Percentiles rank a stretch among this genome's conserved stretches.
Conservation (phyloP, 768 basidiomycete species). For the Coprinopsis sp. region DNA sequence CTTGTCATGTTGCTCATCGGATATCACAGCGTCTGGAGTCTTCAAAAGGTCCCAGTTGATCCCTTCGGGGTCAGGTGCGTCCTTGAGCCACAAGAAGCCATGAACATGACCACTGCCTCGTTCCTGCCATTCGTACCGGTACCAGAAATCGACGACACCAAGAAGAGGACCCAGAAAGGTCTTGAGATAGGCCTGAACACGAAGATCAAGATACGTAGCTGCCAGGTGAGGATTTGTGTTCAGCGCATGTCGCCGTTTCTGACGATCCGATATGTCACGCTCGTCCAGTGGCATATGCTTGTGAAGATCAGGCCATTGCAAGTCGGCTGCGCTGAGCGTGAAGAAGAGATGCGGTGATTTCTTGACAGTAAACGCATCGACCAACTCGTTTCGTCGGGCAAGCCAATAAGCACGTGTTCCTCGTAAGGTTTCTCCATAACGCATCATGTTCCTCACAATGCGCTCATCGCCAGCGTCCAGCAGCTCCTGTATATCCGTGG, state of each 20-base stretch:
- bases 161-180: conserved; percentile 7
- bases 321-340: conserved; percentile 23
- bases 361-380: conserved; percentile 11
- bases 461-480: conserved; percentile 12
- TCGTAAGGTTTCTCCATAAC: conserved; percentile 15
- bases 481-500: conserved; percentile 15
- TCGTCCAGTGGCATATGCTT: conserved; percentile 21
- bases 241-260: conserved; percentile 10
- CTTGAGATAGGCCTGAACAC: conserved; percentile 17
- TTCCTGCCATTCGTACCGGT: not conserved
- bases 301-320: conserved; percentile 29
- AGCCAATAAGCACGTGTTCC: conserved; percentile 22
- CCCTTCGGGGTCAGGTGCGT: conserved; percentile 19
- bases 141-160: not conserved
- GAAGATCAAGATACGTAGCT: conserved; percentile 14
- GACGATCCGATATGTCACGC: conserved; percentile 6
- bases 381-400: conserved; percentile 14
- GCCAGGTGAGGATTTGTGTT: conserved; percentile 24
- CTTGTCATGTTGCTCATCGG: conserved; percentile 12
- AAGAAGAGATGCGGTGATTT: conserved; percentile 22
- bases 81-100: conserved; percentile 23
- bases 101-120: conserved; percentile 21
- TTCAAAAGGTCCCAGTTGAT: conserved; percentile 6
- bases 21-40: conserved; percentile 5
- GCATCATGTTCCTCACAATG: conserved; percentile 14